Base-by-base conservation (phyloP, 2,329 filamentous ascomycete species). In the Phyllosticta paracitricarpa region DNA sequence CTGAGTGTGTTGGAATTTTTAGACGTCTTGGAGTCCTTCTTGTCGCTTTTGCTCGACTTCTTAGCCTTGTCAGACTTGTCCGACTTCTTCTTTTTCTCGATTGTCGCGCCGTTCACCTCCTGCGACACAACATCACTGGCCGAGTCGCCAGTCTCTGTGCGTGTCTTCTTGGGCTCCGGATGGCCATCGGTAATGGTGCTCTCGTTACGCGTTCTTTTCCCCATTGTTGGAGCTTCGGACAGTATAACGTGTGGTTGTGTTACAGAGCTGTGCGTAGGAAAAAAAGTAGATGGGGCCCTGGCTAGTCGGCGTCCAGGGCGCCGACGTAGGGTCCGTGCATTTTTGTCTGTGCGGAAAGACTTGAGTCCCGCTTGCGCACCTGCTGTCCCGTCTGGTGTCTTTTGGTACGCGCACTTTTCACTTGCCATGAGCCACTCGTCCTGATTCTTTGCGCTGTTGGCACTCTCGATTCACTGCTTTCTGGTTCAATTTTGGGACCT, bases 21-120 rank as follows among this genome's bases (percentile, higher is more conserved):
- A n/a, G 48, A 7, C 73, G 72, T 57, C 69, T 62, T 69, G 68
- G 7, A 68, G 67, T 58, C 71, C 69, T 61, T 70, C 28, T 73
- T 30, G 6, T 30, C 28, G 28, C 28, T 30, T 30, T 30, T 30
- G 28, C 28, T 30, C 28, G 28, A 74, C 64, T 73, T 76, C 66
- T 72, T 72, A 14, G 72, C 73, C 65, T 22, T 22, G 19, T 22
- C 19, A 22, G 19, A 22, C 19, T 30, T 30, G 28, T 8, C 9
- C 28, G 28, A 74, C 64, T 73, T 76, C 66, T 72, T 72, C 65
- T 72, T 73, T 66, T 75, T 76, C 33, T 70, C 70, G 3, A 75
- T 74, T 65, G 78, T 56, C 78, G 54, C 71, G 72, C 66, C 75
- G 3, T 30, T 30, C 28, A 30, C 28, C 9, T 30, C 28, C 28